Base-by-base conservation (phyloP, 441 rosid species). In the Brassica balearica region DNA sequence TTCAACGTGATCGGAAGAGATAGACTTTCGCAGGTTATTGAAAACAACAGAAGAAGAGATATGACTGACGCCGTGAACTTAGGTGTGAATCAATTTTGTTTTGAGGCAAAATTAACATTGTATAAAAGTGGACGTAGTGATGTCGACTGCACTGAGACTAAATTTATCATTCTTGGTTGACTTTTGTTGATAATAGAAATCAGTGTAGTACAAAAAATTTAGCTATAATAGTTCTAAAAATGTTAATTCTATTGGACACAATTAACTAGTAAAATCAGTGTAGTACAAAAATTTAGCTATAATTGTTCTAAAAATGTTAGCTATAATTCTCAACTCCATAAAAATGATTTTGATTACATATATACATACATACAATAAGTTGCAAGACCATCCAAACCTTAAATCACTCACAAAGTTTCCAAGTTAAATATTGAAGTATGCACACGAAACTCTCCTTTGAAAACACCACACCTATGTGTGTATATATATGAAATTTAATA, bases 381-480 rank as follows among this genome's bases (percentile, higher is more conserved):
- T 59, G 64, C 8, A 10, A 20, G 63, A 58, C 29, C 29, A 58
- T 8, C 12, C 6, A 59, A 59, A 55, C 22, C 60, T 2, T 55
- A 55, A 15, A 1, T 55, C 22, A 55, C 60, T 55, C 60, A 7
- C 60, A 55, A 55, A 7, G 14, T 59, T 10, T 22, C 64, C 14
- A 22, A 1, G 14, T 59, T 59, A 7, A 59, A 59, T 22, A 51
- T 0, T 66, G 22, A 66, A 25, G 43, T 56, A 74, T n/a, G 0
- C 61, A 75, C 61, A 68, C 15, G 32, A 67, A 27, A 68, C 10
- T 8, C 48, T 27, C 22, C 32, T 43, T 14, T 55, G 43, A 48
- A 53, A 53, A 29, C 15, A 25, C 46, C 46, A 51, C 38, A 51
- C 55, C n/a, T n/a, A n/a, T n/a, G n/a, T 23, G 15, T 60, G 14